Evolutionary conservation across 116 monocot species (phyloP).

Genomic region (Phalaenopsis hybrid): DNA sequence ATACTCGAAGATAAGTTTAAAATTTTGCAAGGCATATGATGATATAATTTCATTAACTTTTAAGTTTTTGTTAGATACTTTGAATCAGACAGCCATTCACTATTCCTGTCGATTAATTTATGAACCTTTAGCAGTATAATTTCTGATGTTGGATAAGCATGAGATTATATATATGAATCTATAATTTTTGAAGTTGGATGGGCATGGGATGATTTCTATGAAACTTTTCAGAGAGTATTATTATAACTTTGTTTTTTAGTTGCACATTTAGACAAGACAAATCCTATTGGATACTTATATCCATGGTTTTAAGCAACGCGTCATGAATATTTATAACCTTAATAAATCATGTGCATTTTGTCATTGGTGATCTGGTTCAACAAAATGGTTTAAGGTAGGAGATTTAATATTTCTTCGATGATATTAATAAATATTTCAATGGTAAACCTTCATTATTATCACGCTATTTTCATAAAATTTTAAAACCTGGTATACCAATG

Average conservation of each 20-base stretch:
- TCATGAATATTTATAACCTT: neutral
- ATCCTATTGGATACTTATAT: neutral
- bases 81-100: too few species aligned
- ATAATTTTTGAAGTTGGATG: too few species aligned
- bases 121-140: too few species aligned
- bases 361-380: neutral
- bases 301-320: neutral
- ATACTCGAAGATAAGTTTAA: too few species aligned
- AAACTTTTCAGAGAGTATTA: too few species aligned
- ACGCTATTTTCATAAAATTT: neutral
- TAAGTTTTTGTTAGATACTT: too few species aligned
- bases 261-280: neutral
- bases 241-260: neutral
- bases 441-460: neutral
- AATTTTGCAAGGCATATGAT: too few species aligned
- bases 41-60: too few species aligned
- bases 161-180: too few species aligned
- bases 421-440: neutral
- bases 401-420: neutral
- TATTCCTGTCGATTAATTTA: too few species aligned
- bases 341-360: neutral
- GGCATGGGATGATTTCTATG: too few species aligned
- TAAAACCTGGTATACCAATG: neutral
- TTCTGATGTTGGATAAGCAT: too few species aligned
- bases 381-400: neutral